Conservation (phyloP, 345 rosid species). For the Lumnitzera racemosa region DNA sequence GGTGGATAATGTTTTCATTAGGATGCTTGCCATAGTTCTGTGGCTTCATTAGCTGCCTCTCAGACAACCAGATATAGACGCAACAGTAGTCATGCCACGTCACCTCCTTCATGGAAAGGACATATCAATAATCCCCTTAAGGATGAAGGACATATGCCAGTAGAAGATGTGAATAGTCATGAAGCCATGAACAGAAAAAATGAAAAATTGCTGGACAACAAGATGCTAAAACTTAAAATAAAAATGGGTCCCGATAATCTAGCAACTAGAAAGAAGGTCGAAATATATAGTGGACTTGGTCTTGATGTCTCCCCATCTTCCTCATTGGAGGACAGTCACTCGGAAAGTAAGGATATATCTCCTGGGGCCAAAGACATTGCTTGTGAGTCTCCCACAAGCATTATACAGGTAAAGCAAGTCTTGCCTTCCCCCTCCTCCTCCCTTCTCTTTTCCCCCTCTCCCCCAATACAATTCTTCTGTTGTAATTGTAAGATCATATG, state of each 20-base stretch:
- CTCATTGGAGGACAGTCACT: slow-evolving; percentile 58
- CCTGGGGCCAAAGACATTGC: slow-evolving; percentile 34
- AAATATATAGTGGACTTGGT: slow-evolving; percentile 60
- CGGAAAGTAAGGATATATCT: slow-evolving; percentile 59
- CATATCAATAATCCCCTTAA: slow-evolving; percentile 26
- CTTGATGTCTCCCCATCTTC: slow-evolving; percentile 72
- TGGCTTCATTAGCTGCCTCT: slow-evolving; percentile 30
- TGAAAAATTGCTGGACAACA: slow-evolving; percentile 43
- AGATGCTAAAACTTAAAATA: slow-evolving; percentile 61
- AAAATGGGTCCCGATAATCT: slow-evolving; percentile 79
- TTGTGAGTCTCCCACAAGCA: slow-evolving; percentile 56
- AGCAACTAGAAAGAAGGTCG: slow-evolving; percentile 56
- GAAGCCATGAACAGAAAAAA: slow-evolving; percentile 30
- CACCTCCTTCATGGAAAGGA: slow-evolving; percentile 31
- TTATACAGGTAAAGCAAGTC: slow-evolving; percentile 48
- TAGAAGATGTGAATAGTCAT: slow-evolving; percentile 30
- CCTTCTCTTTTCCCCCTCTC: slow-evolving; percentile 10
- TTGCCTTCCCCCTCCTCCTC: slow-evolving; percentile 16
- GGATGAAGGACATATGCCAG: slow-evolving; percentile 30
- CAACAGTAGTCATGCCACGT: slow-evolving; percentile 18
- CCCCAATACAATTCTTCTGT: not conserved
- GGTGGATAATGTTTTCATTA: slow-evolving; percentile 18
- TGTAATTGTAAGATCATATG: slow-evolving; percentile 14
- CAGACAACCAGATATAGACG: slow-evolving; percentile 38
- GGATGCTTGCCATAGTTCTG: slow-evolving; percentile 39